Conservation (phyloP, 2,329 filamentous ascomycete genomes). For the Alternaria atra region DNA sequence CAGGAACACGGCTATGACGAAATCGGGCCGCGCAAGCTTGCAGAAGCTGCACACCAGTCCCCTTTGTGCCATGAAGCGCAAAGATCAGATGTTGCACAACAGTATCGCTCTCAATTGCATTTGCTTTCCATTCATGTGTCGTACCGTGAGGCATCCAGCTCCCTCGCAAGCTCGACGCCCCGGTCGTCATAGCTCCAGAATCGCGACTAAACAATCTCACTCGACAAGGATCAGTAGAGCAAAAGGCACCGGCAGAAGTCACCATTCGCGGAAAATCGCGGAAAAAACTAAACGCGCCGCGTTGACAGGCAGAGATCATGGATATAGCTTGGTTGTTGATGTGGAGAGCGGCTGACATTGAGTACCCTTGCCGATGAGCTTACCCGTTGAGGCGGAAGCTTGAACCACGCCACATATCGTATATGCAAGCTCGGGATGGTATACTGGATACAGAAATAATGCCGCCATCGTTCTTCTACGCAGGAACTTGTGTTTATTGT, state of each 20-base stretch:
- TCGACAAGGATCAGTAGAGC: conserved; percentile 6
- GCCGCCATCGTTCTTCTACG: neutral
- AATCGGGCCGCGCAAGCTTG: conserved; percentile 14
- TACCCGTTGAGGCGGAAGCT: conserved; percentile 34
- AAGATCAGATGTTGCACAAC: neutral
- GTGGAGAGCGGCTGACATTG: conserved; percentile 36
- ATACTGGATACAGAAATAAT: conserved; percentile 27
- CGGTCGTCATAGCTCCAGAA: conserved; percentile 13
- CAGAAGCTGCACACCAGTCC: conserved; percentile 3
- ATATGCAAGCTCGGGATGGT: conserved; percentile 20
- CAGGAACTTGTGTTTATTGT: neutral
- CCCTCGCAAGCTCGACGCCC: conserved; percentile 16
- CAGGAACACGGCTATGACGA: conserved; percentile 40
- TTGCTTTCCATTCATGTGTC: neutral
- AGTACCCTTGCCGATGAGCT: conserved; percentile 24
- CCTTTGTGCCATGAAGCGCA: neutral
- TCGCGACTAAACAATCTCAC: conserved; percentile 11
- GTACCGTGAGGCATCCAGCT: neutral
- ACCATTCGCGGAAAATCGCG: conserved; percentile 39
- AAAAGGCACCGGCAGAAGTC: conserved; percentile 15
- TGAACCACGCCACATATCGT: conserved; percentile 28
- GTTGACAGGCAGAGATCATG: conserved; percentile 20
- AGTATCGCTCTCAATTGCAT: conserved; percentile 3
- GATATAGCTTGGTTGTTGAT: conserved; percentile 29
- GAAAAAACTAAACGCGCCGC: conserved; percentile 28